Evolutionary conservation across 352 stramenopile species (phyloP).

Genomic region (Globisporangium mamillatum): DNA sequence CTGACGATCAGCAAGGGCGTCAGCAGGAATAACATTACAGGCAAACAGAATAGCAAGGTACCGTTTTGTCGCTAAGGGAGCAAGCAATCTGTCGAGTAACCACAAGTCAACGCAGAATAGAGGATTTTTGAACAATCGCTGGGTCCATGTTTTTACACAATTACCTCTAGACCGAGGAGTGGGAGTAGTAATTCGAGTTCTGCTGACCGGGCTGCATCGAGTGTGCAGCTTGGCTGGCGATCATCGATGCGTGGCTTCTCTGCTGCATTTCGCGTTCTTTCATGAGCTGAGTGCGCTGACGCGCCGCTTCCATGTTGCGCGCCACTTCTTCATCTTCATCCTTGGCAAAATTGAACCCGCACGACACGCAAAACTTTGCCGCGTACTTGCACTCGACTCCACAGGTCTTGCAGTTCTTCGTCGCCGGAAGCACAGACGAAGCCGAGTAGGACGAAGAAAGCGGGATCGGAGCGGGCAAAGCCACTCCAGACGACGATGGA

Average conservation of each 20-base stretch:
- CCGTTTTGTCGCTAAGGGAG: not conserved
- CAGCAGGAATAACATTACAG: constrained; percentile 11
- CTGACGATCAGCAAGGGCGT: constrained; percentile 14
- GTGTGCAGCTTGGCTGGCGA: constrained; percentile 58
- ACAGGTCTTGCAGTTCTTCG: constrained; percentile 66
- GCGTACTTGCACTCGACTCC: constrained; percentile 68
- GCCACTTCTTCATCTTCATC: constrained; percentile 78
- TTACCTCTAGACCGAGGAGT: constrained; percentile 16
- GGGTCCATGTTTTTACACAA: not conserved
- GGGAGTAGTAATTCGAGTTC: constrained; percentile 17
- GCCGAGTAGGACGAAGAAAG: constrained; percentile 36
- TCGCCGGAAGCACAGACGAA: constrained; percentile 29
- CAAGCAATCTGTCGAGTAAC: not conserved
- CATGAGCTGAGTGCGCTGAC: constrained; percentile 39
- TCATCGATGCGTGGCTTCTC: constrained; percentile 60
- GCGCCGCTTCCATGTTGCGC: constrained; percentile 65
- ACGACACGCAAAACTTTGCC: constrained; percentile 81
- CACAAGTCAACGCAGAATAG: not conserved
- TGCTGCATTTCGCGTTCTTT: constrained; percentile 62
- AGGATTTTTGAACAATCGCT: not conserved
- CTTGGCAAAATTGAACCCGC: constrained; percentile 75
- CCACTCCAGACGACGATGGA: constrained; percentile 31
- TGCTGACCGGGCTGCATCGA: constrained; percentile 28
- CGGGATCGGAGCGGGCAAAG: constrained; percentile 57
- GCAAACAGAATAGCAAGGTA: not conserved